Conservation (phyloP, 1,284 basidiomycete genomes). For the Pascua guehoae region DNA sequence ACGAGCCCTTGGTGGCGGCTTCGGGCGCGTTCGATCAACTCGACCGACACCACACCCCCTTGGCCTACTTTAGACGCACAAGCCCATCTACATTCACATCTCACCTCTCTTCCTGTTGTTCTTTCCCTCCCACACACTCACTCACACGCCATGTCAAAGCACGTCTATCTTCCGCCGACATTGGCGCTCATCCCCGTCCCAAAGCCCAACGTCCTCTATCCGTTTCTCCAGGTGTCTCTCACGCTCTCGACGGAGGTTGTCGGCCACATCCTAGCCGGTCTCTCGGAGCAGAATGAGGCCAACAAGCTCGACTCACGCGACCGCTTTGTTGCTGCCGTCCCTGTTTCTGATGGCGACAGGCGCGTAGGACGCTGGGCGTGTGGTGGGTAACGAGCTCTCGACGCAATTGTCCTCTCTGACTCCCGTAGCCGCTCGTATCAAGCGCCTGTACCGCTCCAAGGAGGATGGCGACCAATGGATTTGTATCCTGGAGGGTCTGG, state of each 20-base stretch:
- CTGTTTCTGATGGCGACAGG: constrained; percentile 39
- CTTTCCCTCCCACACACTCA: neutral
- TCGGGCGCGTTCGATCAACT: neutral
- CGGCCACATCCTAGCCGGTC: constrained; percentile 29
- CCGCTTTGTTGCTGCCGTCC: constrained; percentile 34
- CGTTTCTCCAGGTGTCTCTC: constrained; percentile 30
- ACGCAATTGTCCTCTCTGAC: neutral
- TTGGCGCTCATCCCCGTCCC: constrained; percentile 39
- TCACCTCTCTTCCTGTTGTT: neutral
- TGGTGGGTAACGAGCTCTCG: constrained; percentile 23
- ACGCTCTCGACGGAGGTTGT: constrained; percentile 30
- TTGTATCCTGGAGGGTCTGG: constrained; percentile 38
- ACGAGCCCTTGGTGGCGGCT: neutral
- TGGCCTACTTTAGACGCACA: neutral
- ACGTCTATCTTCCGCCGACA: constrained; percentile 35
- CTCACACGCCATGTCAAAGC: constrained; percentile 9
- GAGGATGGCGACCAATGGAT: constrained; percentile 21
- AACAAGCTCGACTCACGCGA: constrained; percentile 20
- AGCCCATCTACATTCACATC: neutral
- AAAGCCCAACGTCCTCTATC: constrained; percentile 39
- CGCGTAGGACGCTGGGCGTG: constrained; percentile 43
- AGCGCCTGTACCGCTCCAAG: constrained; percentile 28
- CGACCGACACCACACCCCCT: neutral
- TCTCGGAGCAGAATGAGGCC: constrained; percentile 26
- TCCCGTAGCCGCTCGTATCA: constrained; percentile 35